Evolutionary conservation across 441 rosid genomes (phyloP), one percentile per base, ranked within the genome.

Genomic region (Mallotus japonicus): DNA sequence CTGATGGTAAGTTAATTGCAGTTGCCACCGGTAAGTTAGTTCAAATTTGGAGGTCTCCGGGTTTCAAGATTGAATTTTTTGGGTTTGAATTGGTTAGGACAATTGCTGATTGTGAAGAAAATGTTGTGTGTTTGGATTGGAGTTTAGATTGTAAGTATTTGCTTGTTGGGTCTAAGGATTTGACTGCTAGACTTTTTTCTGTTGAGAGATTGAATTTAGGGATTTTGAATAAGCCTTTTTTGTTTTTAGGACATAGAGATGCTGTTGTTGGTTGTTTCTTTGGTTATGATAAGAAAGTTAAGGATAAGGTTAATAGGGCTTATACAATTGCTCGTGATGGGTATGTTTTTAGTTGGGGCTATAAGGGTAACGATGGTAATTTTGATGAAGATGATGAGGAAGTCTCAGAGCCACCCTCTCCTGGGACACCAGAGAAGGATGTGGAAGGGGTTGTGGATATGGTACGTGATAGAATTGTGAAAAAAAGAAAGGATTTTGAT

Each of bases 191-290:
- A 80, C 70, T 93, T 76, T 89, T 93, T 80, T 86, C 81, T 65
- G 88, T 90, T 49, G 87, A 92, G 79, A 95, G 85, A 69, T 76
- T 89, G 66, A 83, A 83, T 65, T 87, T 86, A 19, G 82, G 81
- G 20, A 64, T 76, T 76, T 67, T 58, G 68, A 90, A 79, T 78
- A 91, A 91, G 78, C 99, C 98, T 0, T 89, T 82, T 82, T 79
- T 92, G 87, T 84, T 93, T 76, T 70, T 91, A 64, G 99, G 98
- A 61, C 99, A 95, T 73, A 88, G 97, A 78, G 98, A 93, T 83
- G 78, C 88, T 37, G 86, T 93, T 55, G 85, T 95, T n/a, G 97
- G 98, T 61, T 89, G 97, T 69, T 95, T 95, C 78, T 91, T 95
- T 70, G 89, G 97, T 77, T 86, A 88, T 79, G 91, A 90, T 82